These are phyloP conservation scores for Telfairia occidentalis DNA, from an alignment of 331 rosid genomes.

Conservation along the genomic window DNA sequence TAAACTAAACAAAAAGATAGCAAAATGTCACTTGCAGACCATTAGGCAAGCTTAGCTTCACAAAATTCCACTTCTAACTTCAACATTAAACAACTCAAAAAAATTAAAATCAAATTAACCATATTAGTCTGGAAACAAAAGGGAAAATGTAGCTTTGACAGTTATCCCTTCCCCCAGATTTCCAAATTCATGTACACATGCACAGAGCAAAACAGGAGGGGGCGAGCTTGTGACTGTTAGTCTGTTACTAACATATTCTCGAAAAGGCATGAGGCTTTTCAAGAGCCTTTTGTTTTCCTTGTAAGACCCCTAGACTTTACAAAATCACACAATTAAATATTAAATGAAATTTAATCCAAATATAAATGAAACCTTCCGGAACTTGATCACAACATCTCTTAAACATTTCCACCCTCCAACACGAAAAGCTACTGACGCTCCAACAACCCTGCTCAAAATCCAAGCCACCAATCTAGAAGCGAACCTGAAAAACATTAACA, in stretches of 20 bases:
- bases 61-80: neutral
- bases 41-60: neutral
- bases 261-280: neutral
- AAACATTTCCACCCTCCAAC: slow-evolving; percentile 93
- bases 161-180: neutral
- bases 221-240: neutral
- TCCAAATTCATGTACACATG: neutral
- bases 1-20: neutral
- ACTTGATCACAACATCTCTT: slow-evolving; percentile 78
- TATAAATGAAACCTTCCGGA: slow-evolving; percentile 54
- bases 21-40: neutral
- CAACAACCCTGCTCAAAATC: slow-evolving; percentile 74
- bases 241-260: neutral
- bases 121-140: neutral
- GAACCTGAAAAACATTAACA: slow-evolving; percentile 34
- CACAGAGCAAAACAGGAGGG: neutral
- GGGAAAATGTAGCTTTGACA: neutral
- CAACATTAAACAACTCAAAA: neutral
- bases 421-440: slow-evolving; percentile 81
- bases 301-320: neutral
- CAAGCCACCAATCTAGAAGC: slow-evolving; percentile 84
- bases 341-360: slow-evolving; percentile 6
- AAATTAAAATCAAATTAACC: neutral
- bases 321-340: neutral
- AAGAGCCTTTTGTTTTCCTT: neutral